A percentile compares a stretch with the other conserved stretches of the same genome.
Evolutionary conservation across 2,329 filamentous ascomycete genomes (phyloP).

Genomic region (Fusarium austroafricanum): DNA sequence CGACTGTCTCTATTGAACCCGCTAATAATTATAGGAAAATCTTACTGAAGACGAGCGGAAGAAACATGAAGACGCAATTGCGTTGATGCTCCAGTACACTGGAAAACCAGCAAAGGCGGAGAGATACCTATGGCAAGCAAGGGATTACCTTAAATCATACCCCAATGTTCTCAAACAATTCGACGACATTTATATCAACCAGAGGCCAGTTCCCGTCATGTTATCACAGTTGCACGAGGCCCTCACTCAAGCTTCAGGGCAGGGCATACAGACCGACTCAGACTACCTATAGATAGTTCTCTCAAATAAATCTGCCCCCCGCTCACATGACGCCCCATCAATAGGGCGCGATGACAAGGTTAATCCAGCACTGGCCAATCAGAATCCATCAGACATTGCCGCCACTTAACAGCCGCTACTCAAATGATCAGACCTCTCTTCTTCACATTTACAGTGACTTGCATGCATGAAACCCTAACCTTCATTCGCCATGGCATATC

Average conservation of each 20-base stretch:
- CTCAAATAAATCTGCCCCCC: background rate
- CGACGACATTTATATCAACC: conserved; percentile 37
- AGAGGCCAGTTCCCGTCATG: conserved; percentile 31
- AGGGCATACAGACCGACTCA: too few relatives aligned
- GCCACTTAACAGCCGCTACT: conserved; percentile 21
- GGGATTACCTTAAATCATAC: conserved; percentile 32
- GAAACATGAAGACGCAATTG: conserved; percentile 27
- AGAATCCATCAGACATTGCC: background rate
- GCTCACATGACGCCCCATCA: conserved; percentile 40
- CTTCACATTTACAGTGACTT: conserved; percentile 23
- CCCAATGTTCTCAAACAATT: conserved; percentile 31
- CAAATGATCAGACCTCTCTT: conserved; percentile 14
- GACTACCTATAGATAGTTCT: too few relatives aligned
- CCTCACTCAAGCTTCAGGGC: conserved; percentile 3
- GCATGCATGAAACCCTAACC: conserved; percentile 14
- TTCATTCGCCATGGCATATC: conserved; percentile 12
- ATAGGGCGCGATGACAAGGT: conserved; percentile 43
- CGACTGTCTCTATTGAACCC: accelerated
- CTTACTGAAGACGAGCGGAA: conserved; percentile 9
- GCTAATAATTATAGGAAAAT: conserved; percentile 19
- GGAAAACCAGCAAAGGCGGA: conserved; percentile 30
- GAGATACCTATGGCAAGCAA: conserved; percentile 33
- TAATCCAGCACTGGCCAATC: conserved; percentile 20
- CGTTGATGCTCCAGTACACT: conserved; percentile 27
- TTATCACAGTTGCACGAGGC: conserved; percentile 29